Conservation (phyloP, 257 asterid species). For the Plectranthus barbatus region DNA sequence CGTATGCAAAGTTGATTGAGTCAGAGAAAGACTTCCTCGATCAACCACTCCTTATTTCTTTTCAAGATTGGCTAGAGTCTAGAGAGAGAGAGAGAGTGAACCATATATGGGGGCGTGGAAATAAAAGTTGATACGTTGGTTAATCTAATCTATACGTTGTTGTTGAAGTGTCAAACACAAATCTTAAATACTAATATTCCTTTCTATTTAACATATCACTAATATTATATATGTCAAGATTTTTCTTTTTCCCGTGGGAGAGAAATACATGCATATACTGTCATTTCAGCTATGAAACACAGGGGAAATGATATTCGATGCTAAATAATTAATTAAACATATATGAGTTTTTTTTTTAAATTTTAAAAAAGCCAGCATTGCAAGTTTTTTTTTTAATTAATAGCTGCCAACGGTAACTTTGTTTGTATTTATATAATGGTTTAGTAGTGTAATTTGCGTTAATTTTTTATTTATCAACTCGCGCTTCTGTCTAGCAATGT, state of each 20-base stretch:
- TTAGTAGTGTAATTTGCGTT: too few relatives aligned
- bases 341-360: too few relatives aligned
- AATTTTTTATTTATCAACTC: too few relatives aligned
- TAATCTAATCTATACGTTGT: neutral
- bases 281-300: neutral
- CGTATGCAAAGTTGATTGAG: neutral
- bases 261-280: too few relatives aligned
- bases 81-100: neutral
- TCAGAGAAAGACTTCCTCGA: neutral
- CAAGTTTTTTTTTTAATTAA: neutral
- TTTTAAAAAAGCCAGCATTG: too few relatives aligned
- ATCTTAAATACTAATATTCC: neutral
- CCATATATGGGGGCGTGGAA: too few relatives aligned
- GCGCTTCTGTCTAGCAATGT: too few relatives aligned
- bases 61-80: neutral
- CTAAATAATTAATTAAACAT: neutral
- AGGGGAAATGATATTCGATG: neutral
- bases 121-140: too few relatives aligned
- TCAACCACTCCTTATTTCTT: neutral
- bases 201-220: neutral
- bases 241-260: too few relatives aligned
- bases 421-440: too few relatives aligned
- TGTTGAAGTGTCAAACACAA: neutral
- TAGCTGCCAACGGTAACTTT: too few relatives aligned
- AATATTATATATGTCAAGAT: too few relatives aligned